A percentile compares a stretch with the other conserved stretches of the same genome.
Conservation (phyloP, 2,329 filamentous ascomycete genomes). For the Rhinocladiella mackenziei region DNA sequence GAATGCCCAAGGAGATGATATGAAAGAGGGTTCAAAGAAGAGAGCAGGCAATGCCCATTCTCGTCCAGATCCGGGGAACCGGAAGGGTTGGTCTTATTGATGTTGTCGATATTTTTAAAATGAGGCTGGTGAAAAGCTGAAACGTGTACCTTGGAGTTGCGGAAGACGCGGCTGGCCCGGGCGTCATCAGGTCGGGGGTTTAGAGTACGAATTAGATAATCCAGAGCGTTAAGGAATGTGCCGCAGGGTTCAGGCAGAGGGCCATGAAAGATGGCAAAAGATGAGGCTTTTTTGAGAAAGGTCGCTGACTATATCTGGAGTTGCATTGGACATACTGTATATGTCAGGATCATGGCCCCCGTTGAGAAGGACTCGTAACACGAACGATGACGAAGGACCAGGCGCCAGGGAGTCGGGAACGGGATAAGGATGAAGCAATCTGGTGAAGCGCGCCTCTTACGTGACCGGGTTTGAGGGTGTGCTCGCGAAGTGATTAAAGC, state of each 20-base stretch:
- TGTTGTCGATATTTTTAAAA: conserved; percentile 18
- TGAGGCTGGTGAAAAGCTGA: conserved; percentile 21
- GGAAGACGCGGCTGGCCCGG: conserved; percentile 11
- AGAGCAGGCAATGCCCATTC: conserved; percentile 2
- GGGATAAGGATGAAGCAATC: no score
- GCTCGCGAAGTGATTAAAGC: no score
- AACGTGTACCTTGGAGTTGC: conserved; percentile 8
- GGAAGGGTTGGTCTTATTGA: neutral
- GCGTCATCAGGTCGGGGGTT: conserved; percentile 3
- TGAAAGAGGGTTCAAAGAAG: conserved; percentile 4
- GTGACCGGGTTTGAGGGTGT: no score
- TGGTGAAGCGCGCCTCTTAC: no score
- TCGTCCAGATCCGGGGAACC: neutral
- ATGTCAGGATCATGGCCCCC: no score
- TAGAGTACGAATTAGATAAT: conserved; percentile 5
- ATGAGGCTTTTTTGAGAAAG: neutral
- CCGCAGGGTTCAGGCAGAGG: neutral
- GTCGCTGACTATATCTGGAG: no score
- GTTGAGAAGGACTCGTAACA: no score
- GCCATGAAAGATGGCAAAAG: neutral
- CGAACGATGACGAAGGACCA: no score
- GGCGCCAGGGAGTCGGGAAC: no score
- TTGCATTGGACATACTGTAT: no score
- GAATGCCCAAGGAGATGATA: neutral
- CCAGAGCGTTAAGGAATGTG: neutral